A percentile compares a stretch with the other conserved stretches of the same genome.
Conservation (phyloP, 257 asterid species). For the Rubia yunnanensis region DNA sequence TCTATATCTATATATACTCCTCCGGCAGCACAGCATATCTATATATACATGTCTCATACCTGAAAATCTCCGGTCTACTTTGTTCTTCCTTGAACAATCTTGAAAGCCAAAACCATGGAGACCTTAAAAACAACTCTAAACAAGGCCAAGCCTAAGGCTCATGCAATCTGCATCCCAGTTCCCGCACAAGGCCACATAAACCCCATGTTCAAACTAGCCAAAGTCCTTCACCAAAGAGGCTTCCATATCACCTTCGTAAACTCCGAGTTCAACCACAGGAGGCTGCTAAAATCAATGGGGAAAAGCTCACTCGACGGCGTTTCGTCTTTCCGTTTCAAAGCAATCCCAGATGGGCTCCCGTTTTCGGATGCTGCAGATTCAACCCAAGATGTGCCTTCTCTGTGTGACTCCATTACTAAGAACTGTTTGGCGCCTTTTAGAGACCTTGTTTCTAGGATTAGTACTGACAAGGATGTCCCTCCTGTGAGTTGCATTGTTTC, state of each 20-base stretch:
- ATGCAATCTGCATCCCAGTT: conserved; percentile 25
- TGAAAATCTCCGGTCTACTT: not conserved
- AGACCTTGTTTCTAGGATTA: conserved; percentile 13
- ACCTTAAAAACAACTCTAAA: not conserved
- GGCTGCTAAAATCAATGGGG: conserved; percentile 13
- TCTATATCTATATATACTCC: no score
- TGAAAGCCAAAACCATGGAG: not conserved
- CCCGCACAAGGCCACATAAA: conserved; percentile 35
- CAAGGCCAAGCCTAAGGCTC: conserved; percentile 4
- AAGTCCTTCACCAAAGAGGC: conserved; percentile 25
- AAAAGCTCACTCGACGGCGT: conserved; percentile 5
- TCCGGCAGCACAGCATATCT: no score
- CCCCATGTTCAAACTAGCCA: conserved; percentile 27
- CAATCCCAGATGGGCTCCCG: conserved; percentile 26
- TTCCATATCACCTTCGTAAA: conserved; percentile 27
- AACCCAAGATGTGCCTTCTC: conserved; percentile 13
- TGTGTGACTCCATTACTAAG: conserved; percentile 17
- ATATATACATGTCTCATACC: no score
- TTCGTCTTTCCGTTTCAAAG: conserved; percentile 13
- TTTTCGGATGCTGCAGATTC: conserved; percentile 15
- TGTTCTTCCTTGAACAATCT: not conserved
- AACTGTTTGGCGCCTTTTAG: conserved; percentile 15
- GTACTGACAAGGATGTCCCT: conserved; percentile 1
- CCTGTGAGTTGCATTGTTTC: conserved; percentile 18
- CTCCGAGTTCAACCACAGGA: conserved; percentile 21